phyloP scores from a whole-genome alignment of 1,139 yeast genomes.

The Dujonia santamariae region DNA sequence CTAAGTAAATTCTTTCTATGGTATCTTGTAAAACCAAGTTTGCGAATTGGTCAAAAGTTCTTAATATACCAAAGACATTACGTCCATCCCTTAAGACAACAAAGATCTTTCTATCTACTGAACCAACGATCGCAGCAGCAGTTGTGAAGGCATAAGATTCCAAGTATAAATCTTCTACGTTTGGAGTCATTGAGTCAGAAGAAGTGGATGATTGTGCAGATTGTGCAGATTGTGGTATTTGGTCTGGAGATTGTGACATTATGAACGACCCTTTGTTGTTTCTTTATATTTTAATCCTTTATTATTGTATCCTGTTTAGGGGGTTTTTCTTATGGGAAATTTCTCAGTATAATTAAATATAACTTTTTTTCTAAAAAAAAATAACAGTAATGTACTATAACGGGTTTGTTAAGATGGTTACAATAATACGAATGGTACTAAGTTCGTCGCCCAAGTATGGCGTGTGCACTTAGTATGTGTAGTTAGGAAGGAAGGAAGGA shows the following conservation, averaged over 20 bases:
- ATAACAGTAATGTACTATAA: too few relatives aligned
- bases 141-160: conserved; percentile 89
- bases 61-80: conserved; percentile 79
- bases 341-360: too few relatives aligned
- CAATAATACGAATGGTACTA: too few relatives aligned
- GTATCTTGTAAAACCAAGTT: conserved; percentile 91
- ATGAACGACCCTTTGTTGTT: too few relatives aligned
- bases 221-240: conserved; percentile 10
- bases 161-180: conserved; percentile 51
- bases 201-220: conserved; percentile 6
- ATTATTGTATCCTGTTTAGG: too few relatives aligned
- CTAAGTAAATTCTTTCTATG: conserved; percentile 75
- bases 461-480: too few relatives aligned
- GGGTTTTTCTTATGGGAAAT: too few relatives aligned
- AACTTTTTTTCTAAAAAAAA: too few relatives aligned
- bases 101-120: conserved; percentile 85
- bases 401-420: too few relatives aligned
- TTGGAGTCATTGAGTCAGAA: conserved; percentile 23
- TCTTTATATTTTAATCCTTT: too few relatives aligned
- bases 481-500: too few relatives aligned
- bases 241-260: conserved; percentile 19
- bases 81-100: conserved; percentile 90
- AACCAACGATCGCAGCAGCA: conserved; percentile 92
- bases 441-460: too few relatives aligned
- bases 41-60: conserved; percentile 96